Base-by-base conservation (phyloP, 148 eudicot species). In the Euryodendron excelsum region DNA sequence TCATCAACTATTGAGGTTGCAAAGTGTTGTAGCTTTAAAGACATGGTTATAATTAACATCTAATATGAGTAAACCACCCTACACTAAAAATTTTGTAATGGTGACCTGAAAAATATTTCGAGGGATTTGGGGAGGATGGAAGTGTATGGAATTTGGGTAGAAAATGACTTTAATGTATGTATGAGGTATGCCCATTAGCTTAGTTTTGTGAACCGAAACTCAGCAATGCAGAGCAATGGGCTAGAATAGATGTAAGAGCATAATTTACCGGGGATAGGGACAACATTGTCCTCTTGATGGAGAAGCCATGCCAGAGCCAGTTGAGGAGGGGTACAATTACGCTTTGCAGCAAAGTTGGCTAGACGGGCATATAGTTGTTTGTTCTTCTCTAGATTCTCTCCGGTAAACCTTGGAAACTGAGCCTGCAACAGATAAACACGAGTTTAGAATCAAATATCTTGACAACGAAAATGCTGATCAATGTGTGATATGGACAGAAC, bases 231-330 rank as follows among this genome's bases (percentile, higher is more conserved):
- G 25, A 11, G 7, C 13, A 73, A 79, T 41, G n/a, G 73, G 55
- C 27, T 44, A 58, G 21, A 41, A 14, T 45, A 67, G 72, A 67
- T 67, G 31, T 4, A 39, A n/a, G 70, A 23, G n/a, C 33, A 18
- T 33, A 41, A 2, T 44, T 50, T 64, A 80, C 83, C 79, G 0
- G 79, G 83, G 47, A 80, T 80, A 6, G 83, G 83, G 34, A 68
- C 62, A 8, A 80, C 56, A 28, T 80, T 39, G 20, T 59, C 48
- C 31, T 72, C 75, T 34, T 75, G 83, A 11, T 59, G 48, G 44
- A 66, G 79, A 45, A 80, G 63, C 83, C 83, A 80, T 5, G 83
- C 68, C 73, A 80, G 33, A 5, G 82, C 79, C 27, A 80, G 69
- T 25, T 80, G 82, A 2, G 79, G 59, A 67, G 82, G 74, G 31